Percentiles rank a stretch among this genome's conserved stretches.
Evolutionary conservation across 805 yeast species (phyloP).

Genomic region (Candida ipomoeae): DNA sequence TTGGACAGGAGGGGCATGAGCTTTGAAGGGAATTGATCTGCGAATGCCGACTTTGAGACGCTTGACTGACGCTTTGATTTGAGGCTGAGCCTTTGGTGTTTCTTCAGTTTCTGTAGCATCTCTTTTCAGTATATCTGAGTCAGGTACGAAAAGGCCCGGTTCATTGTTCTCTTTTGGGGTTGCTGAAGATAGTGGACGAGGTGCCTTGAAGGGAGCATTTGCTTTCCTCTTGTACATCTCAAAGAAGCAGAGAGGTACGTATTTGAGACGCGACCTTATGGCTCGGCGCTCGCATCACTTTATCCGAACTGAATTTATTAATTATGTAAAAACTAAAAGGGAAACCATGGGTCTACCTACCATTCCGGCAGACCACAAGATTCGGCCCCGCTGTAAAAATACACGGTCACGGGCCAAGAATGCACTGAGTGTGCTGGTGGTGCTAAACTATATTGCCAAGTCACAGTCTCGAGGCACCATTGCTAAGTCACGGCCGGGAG

Average conservation of each 20-base stretch:
- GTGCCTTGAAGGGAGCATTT: conserved; percentile 53
- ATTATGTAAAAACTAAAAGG: neutral
- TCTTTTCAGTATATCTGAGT: neutral
- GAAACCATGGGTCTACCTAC: neutral
- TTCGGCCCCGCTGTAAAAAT: neutral
- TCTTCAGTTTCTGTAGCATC: neutral
- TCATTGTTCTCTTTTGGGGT: neutral
- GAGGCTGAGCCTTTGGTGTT: neutral
- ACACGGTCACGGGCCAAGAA: neutral
- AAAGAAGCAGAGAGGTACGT: neutral
- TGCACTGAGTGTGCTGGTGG: neutral
- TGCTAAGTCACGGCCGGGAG: neutral
- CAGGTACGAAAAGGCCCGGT: conserved; percentile 3
- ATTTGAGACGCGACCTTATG: conserved; percentile 2
- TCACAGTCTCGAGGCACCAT: neutral
- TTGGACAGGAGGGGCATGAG: neutral
- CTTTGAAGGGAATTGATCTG: neutral
- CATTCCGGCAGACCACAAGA: neutral
- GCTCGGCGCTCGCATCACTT: neutral
- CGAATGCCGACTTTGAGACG: neutral
- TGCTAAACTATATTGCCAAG: neutral
- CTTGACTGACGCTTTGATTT: neutral
- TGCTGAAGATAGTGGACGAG: conserved; percentile 23
- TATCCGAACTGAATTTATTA: neutral
- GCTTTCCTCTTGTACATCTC: conserved; percentile 19